Base-by-base conservation (phyloP, 23 red algal genomes). In the Agarophyton chilense region DNA sequence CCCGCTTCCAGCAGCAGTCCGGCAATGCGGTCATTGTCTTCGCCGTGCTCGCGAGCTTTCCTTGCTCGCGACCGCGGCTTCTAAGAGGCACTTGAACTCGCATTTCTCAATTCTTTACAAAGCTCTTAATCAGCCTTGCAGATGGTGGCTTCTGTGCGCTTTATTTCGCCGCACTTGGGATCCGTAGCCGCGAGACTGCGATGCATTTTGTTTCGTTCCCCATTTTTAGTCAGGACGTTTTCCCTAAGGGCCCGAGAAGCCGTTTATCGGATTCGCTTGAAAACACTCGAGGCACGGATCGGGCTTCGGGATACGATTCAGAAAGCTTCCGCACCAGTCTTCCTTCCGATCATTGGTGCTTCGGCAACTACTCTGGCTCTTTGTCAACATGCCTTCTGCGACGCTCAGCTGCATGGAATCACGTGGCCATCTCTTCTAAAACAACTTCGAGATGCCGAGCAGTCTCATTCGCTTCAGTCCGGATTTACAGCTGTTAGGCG, bases 401-500 rank as follows among this genome's bases (percentile, higher is more conserved):
- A 74, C 39, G 68, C 68, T 39, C 68, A 24, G 41, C 25, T 46
- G 5, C 40, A 43, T 46, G 68, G 43, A 0, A 74, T 74, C 11
- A 74, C 68, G 25, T 74, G 68, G 68, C 68, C 68, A 28, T 28
- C 2, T 25, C 5, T 74, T 0, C 33, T 74, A 11, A 38, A 74
- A 26, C 68, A 74, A 47, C 43, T 74, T 21, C 68, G 43, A 29
- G 68, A 74, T 39, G 41, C 43, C 12, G 39, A 74, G n/a, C 5
- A 74, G 16, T 47, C 68, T 46, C 41, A 28, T 26, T 74, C 68
- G 24, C 2, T 74, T 43, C 68, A 74, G 25, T 74, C 68, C 0
- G 68, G 68, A 25, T 80, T 80, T 19, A 55, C 51, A 40, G 77
- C 77, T 9, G 50, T 9, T 6, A n/a, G 77, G 10, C 77, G 77